Percentiles rank a stretch among this genome's conserved stretches.
phyloP scores from a whole-genome alignment of 2,329 filamentous ascomycete genomes.

The Xylaria multiplex region DNA sequence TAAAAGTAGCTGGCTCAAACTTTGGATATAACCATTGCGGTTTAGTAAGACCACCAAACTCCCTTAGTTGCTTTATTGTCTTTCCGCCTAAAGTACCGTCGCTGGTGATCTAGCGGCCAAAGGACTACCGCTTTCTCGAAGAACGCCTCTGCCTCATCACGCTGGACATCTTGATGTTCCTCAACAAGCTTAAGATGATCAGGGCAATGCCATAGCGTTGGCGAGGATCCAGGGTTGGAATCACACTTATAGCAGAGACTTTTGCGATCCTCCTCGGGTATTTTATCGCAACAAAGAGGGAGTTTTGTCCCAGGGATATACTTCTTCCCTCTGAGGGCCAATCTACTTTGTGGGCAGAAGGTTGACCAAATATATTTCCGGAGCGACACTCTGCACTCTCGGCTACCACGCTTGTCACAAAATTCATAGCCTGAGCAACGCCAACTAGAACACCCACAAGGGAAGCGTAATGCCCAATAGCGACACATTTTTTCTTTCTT shows the following conservation, averaged over 20 bases:
- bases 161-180: background rate
- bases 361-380: conserved; percentile 29
- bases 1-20: no score
- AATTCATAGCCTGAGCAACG: conserved; percentile 33
- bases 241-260: conserved; percentile 35
- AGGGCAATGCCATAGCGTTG: conserved; percentile 17
- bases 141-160: background rate
- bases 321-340: conserved; percentile 12
- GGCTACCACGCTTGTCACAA: conserved; percentile 24
- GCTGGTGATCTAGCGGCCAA: conserved; percentile 13
- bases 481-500: conserved; percentile 3
- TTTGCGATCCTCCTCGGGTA: background rate
- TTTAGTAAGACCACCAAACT: background rate
- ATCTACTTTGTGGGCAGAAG: conserved; percentile 31
- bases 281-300: conserved; percentile 21
- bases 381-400: conserved; percentile 2
- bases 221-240: conserved; percentile 13
- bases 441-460: conserved; percentile 31
- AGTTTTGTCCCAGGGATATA: conserved; percentile 9
- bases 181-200: conserved; percentile 11
- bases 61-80: conserved; percentile 2
- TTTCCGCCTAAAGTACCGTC: conserved; percentile 23
- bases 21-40: background rate
- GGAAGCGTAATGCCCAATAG: conserved; percentile 24
- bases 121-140: conserved; percentile 18